phyloP scores from a whole-genome alignment of 331 rosid species.

The Stylosanthes scabra region DNA sequence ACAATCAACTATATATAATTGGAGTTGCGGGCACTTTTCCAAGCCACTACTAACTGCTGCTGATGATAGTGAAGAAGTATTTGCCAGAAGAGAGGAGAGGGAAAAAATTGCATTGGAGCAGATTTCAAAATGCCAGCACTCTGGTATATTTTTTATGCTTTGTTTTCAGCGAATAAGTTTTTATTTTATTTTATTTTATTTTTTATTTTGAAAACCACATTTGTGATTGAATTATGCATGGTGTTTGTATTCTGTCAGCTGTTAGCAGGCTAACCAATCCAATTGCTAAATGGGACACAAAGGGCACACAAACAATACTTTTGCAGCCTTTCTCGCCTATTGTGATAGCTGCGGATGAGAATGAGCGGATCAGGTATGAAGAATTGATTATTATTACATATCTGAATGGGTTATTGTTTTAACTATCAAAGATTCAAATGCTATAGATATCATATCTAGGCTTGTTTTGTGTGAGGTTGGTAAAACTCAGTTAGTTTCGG shows the following conservation, averaged over 20 bases:
- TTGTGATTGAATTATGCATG: slow-evolving; percentile 26
- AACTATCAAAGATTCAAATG: background rate
- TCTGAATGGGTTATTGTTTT: background rate
- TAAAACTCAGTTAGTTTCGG: slow-evolving; percentile 3
- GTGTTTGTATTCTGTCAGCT: slow-evolving; percentile 64
- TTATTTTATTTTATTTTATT: slow-evolving; percentile 7
- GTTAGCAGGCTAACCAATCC: slow-evolving; percentile 82
- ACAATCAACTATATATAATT: slow-evolving; percentile 86
- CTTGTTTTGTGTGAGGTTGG: background rate
- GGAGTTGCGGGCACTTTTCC: slow-evolving; percentile 99
- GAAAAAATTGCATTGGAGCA: slow-evolving; percentile 90
- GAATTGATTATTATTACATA: slow-evolving; percentile 6
- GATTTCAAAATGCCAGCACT: slow-evolving; percentile 91
- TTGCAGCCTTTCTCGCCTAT: slow-evolving; percentile 95
- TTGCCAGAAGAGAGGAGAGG: slow-evolving; percentile 90
- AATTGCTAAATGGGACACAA: slow-evolving; percentile 94
- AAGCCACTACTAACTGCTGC: slow-evolving; percentile 80
- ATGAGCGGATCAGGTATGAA: slow-evolving; percentile 88
- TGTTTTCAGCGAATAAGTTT: background rate
- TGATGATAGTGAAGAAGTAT: slow-evolving; percentile 77
- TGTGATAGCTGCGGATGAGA: slow-evolving; percentile 93
- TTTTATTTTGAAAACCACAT: background rate
- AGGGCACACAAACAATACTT: slow-evolving; percentile 78
- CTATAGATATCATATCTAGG: background rate
- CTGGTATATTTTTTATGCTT: slow-evolving; percentile 55